These are phyloP conservation scores for Leccinum fallax DNA, from an alignment of 1,284 basidiomycete species.

Conservation along the genomic window DNA sequence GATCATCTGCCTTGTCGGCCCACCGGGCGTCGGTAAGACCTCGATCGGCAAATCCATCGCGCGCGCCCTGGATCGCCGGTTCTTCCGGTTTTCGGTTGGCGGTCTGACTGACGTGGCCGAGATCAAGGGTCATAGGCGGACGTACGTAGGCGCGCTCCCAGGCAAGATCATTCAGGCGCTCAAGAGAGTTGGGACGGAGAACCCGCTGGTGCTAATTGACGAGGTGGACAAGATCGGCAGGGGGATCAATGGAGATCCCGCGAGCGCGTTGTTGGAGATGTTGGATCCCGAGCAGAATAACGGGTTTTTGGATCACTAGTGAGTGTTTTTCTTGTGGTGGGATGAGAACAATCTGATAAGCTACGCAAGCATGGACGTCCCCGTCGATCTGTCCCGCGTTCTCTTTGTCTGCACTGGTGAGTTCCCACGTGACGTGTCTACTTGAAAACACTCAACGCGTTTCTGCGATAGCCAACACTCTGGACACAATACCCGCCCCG, in stretches of 20 bases:
- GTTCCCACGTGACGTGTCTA: background rate
- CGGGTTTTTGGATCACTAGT: conserved; percentile 96
- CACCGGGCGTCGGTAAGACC: conserved; percentile 97
- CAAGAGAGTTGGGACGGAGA: conserved; percentile 96
- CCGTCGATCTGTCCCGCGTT: conserved; percentile 94
- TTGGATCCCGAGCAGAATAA: conserved; percentile 98
- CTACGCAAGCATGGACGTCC: conserved; percentile 84
- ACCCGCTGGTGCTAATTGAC: conserved; percentile 95
- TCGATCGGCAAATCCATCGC: conserved; percentile 94
- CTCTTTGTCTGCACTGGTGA: conserved; percentile 94
- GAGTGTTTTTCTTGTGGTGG: background rate
- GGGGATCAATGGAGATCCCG: conserved; percentile 94
- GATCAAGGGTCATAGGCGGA: conserved; percentile 97
- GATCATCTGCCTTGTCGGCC: conserved; percentile 96
- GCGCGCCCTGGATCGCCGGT: conserved; percentile 81
- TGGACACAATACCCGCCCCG: conserved; percentile 96
- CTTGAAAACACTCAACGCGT: background rate
- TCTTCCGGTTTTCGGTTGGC: conserved; percentile 97
- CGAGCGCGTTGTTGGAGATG: conserved; percentile 95
- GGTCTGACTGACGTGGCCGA: conserved; percentile 97
- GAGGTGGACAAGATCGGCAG: conserved; percentile 99
- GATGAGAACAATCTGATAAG: conserved; percentile 11
- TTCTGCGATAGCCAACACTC: conserved; percentile 67
- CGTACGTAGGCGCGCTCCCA: conserved; percentile 95
- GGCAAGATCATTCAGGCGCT: conserved; percentile 98